Evolutionary conservation across 768 basidiomycete genomes (phyloP), one percentile per base, ranked within the genome.

Genomic region (Leccinum olivaceopallidum): DNA sequence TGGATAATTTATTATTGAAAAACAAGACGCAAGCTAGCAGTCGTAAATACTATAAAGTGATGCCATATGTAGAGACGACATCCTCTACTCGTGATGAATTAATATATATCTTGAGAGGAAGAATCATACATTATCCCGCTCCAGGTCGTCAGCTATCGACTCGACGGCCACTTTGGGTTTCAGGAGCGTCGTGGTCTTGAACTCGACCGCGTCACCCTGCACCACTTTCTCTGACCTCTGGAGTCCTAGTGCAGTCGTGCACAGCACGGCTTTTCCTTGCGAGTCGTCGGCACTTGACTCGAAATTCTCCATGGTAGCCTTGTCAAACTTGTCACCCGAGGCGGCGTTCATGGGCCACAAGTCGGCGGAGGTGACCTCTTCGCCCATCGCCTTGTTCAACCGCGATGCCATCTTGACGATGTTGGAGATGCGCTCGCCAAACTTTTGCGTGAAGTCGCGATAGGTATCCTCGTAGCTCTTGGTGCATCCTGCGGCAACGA

Each of bases 231-330:
- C 77, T 9, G 73, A 73, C 58, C 76, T 68, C 51, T 75, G 72
- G 36, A 87, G 73, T 3, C 85, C 85, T 4, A 87, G 75, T 53
- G 85, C 82, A 20, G 81, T 85, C 51, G 85, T 85, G 64, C 86
- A 86, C 20, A 87, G 65, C 5, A 86, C 76, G 10, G 63, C 60
- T 56, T 67, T 64, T 7, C 62, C 69, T 6, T 61, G 60, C 14
- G 54, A 63, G 18, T 53, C 59, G 0, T 60, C 63, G 0, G 37
- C 62, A 30, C 36, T 34, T 6, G 69, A 68, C 60, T 81, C 73
- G 5, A 78, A 77, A 57, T 81, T 78, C 32, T 83, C 79, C 85
- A 87, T 84, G 52, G 67, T 70, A 1, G 60, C 58, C 0, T 65
- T 61, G 56, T 81, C 76, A 49, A 80, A 86, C 36, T 55, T 56